Base-by-base conservation (phyloP, 2,329 filamentous ascomycete species). In the Colletotrichum sp. region DNA sequence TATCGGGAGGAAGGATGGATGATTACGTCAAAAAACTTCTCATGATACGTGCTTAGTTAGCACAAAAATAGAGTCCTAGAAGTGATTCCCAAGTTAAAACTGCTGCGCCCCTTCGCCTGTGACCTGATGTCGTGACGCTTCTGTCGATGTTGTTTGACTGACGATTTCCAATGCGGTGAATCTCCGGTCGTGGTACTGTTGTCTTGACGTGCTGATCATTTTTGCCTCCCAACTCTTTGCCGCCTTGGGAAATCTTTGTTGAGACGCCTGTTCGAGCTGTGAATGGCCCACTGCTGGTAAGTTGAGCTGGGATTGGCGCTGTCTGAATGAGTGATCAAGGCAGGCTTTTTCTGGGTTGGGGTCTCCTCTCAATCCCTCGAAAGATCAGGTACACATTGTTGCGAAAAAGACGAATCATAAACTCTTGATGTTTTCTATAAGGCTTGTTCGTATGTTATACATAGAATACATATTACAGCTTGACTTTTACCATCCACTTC, bases 51-150 rank as follows among this genome's bases (percentile, higher is more conserved):
- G 86, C 84, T 85, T 83, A 34, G 85, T 84, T 82, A 83, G 85
- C 80, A 84, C 84, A 86, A 84, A 86, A 85, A 84, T 88, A 88
- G 87, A 89, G 85, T 87, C 86, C 73, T 77, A 78, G 78, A 79
- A 79, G 78, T 79, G 78, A 79, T 79, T 79, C 78, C 77, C 76
- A 62, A 71, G 55, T 67, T 75, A 30, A 76, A 34, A 34, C n/a
- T 26, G 7, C 21, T 24, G 70, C 30, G 44, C 77, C 55, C n/a
- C 21, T 2, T 6, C 12, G 8, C 18, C 10, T 34, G 57, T 66
- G 70, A 67, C 16, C 26, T 34, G 30, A 13, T 13, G n/a, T 6
- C 3, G 18, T 2, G 8, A n/a, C n/a, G 5, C 18, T 1, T 44
- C 9, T n/a, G 8, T 1, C 18, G 39, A 2, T 44, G 18, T 44